Conservation (phyloP, 495 filamentous ascomycete species). For the Lasiosphaeria ovina region DNA sequence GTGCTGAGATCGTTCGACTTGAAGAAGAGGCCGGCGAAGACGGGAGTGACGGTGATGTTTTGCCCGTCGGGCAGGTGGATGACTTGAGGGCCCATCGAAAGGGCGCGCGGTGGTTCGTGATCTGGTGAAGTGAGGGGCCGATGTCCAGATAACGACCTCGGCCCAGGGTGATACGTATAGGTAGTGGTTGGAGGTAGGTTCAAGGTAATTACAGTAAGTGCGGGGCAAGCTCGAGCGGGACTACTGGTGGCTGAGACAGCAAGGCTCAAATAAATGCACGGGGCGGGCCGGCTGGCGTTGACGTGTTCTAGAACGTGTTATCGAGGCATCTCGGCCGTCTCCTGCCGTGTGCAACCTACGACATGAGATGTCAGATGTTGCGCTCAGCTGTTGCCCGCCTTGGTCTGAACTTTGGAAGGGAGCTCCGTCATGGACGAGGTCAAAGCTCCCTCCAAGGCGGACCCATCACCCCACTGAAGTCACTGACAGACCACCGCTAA, state of each 20-base stretch:
- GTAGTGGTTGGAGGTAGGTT: not conserved
- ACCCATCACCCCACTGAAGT: not conserved
- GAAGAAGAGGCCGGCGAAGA: conserved; percentile 88
- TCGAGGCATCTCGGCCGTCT: not conserved
- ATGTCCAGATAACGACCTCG: too few relatives aligned
- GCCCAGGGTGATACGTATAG: not conserved
- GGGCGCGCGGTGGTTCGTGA: not conserved
- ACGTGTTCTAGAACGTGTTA: conserved; percentile 2
- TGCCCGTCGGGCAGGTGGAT: conserved; percentile 83
- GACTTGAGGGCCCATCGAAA: conserved; percentile 36
- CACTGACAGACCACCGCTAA: too few relatives aligned
- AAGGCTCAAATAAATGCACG: not conserved
- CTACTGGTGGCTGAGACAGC: not conserved
- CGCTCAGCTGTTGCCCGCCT: not conserved
- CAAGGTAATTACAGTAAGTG: not conserved
- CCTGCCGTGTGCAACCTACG: not conserved
- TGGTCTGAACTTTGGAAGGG: not conserved
- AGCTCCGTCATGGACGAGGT: not conserved
- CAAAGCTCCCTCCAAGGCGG: not conserved
- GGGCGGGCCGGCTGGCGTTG: too few relatives aligned
- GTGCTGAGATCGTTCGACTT: conserved; percentile 71
- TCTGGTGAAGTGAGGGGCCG: not conserved
- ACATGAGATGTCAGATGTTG: conserved; percentile 2
- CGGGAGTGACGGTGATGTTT: conserved; percentile 71
- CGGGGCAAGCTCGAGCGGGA: conserved; percentile 1